A percentile compares a stretch with the other conserved stretches of the same genome.
phyloP scores from a whole-genome alignment of 768 basidiomycete species.

The Hygrophorus russula region DNA sequence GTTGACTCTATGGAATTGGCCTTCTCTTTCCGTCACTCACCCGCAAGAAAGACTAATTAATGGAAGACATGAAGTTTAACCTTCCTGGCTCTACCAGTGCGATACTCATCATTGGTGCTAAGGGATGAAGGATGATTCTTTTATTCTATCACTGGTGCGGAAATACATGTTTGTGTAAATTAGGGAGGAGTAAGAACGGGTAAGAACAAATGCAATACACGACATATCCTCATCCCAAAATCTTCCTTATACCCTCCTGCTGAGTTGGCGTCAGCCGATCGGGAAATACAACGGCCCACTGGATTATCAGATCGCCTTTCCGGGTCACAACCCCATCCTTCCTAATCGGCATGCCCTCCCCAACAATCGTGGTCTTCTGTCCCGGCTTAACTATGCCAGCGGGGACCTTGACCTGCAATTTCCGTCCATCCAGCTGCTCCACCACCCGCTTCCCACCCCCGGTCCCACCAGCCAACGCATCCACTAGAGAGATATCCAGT shows the following conservation, averaged over 20 bases:
- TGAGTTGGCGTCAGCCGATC: slow-evolving; percentile 60
- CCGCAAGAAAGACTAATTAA: too few relatives aligned
- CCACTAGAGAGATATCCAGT: slow-evolving; percentile 63
- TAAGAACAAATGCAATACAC: neutral
- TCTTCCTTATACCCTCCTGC: slow-evolving; percentile 69
- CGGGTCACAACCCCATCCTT: slow-evolving; percentile 58
- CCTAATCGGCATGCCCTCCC: slow-evolving; percentile 88
- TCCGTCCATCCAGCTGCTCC: slow-evolving; percentile 71
- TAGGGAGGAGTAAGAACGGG: too few relatives aligned
- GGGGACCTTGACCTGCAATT: slow-evolving; percentile 58
- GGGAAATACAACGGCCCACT: slow-evolving; percentile 83
- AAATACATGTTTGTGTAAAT: too few relatives aligned
- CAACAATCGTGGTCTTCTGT: slow-evolving; percentile 53
- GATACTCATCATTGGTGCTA: too few relatives aligned
- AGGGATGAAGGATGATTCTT: too few relatives aligned
- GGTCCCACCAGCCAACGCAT: slow-evolving; percentile 64
- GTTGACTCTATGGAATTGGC: too few relatives aligned
- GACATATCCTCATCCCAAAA: slow-evolving; percentile 28
- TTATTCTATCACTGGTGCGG: too few relatives aligned
- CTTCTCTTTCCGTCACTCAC: too few relatives aligned
- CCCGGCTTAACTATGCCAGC: slow-evolving; percentile 64
- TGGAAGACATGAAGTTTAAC: too few relatives aligned
- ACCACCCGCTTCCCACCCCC: slow-evolving; percentile 32
- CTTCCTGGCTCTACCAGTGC: too few relatives aligned
- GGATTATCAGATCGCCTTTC: slow-evolving; percentile 78